Evolutionary conservation across 805 yeast species (phyloP).

Genomic region (Ogataea polymorpha): DNA sequence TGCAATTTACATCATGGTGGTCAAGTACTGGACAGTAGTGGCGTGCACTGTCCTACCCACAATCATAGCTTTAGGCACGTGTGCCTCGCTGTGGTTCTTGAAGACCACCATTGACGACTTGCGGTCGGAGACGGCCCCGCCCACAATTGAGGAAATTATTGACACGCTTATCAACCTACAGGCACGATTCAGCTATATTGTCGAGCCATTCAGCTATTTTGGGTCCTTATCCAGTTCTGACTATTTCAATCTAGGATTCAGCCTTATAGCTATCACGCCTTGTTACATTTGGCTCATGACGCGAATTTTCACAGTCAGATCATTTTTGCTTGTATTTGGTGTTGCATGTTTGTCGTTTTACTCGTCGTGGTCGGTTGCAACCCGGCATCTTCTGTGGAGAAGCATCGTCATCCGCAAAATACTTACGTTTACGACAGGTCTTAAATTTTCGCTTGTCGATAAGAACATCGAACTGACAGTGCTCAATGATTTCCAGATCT

Average conservation of each 20-base stretch:
- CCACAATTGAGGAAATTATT: conserved; percentile 52
- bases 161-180: conserved; percentile 45
- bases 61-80: conserved; percentile 34
- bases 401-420: conserved; percentile 40
- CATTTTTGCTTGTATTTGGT: conserved; percentile 35
- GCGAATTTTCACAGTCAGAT: conserved; percentile 32
- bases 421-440: conserved; percentile 41
- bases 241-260: conserved; percentile 31
- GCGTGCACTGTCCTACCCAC: conserved; percentile 39
- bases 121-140: conserved; percentile 32
- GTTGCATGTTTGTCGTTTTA: conserved; percentile 41
- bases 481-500: conserved; percentile 10
- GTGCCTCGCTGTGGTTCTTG: conserved; percentile 44
- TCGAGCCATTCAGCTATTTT: conserved; percentile 35
- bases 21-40: conserved; percentile 42
- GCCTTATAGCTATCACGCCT: conserved; percentile 41
- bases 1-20: conserved; percentile 36
- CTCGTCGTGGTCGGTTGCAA: conserved; percentile 46
- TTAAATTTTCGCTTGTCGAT: conserved; percentile 24
- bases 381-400: conserved; percentile 49
- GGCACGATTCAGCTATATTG: conserved; percentile 38
- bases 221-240: conserved; percentile 20
- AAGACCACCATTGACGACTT: conserved; percentile 40
- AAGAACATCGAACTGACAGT: conserved; percentile 13
- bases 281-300: conserved; percentile 38